A percentile compares a stretch with the other conserved stretches of the same genome.
phyloP scores from a whole-genome alignment of 2,329 filamentous ascomycete genomes.

The Sordariomycetes sp. region DNA sequence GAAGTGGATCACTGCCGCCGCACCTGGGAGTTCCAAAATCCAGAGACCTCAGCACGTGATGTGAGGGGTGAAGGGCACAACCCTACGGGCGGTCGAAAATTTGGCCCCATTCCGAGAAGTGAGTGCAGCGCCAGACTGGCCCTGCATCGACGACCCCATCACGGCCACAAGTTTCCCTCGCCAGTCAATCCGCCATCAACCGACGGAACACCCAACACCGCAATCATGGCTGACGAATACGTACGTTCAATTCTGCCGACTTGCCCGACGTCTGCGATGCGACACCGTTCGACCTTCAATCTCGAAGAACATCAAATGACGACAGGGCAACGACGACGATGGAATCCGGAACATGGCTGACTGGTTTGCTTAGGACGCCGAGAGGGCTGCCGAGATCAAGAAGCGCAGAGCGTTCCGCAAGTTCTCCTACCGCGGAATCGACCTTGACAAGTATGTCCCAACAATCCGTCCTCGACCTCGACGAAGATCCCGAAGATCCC shows the following conservation, averaged over 20 bases:
- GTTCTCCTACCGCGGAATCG: conserved; percentile 99
- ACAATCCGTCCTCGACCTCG: background rate
- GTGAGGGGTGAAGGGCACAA: conserved; percentile 27
- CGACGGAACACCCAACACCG: conserved; percentile 34
- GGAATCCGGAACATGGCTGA: background rate
- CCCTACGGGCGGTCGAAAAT: conserved; percentile 26
- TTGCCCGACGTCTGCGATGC: conserved; percentile 9
- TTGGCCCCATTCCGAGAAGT: conserved; percentile 20
- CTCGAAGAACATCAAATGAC: too few relatives aligned
- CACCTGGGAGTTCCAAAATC: too few relatives aligned
- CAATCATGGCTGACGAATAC: conserved; percentile 85
- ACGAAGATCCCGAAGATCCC: conserved; percentile 2
- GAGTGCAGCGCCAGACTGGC: conserved; percentile 8
- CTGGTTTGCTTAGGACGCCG: conserved; percentile 62
- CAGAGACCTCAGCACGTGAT: conserved; percentile 23
- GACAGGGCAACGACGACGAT: background rate
- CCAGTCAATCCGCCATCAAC: conserved; percentile 10
- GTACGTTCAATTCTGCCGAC: conserved; percentile 46
- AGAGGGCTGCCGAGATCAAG: conserved; percentile 99
- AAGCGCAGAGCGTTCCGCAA: conserved; percentile 99
- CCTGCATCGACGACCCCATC: conserved; percentile 23
- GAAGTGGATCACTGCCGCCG: too few relatives aligned
- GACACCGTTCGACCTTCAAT: background rate
- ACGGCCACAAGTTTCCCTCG: conserved; percentile 16
- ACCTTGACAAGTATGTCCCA: conserved; percentile 89